These are phyloP conservation scores for Globisporangium emineosum DNA, from an alignment of 352 stramenopile species.

Conservation along the genomic window DNA sequence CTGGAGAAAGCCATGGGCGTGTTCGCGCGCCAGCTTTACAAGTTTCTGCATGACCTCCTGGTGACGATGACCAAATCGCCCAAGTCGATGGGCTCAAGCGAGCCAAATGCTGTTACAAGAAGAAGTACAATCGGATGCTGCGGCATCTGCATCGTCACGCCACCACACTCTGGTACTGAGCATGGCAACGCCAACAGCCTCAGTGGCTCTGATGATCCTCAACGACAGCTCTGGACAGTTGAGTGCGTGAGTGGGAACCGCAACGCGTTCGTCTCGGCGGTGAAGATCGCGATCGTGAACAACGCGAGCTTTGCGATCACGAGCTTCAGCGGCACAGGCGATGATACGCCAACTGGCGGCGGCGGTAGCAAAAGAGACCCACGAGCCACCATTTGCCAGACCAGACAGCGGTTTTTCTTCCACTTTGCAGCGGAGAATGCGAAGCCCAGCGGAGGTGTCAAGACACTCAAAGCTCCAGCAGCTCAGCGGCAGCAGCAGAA, in stretches of 20 bases:
- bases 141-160: conserved; percentile 25
- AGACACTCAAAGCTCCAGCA: background rate
- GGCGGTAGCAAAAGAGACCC: background rate
- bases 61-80: background rate
- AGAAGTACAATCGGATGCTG: conserved; percentile 8
- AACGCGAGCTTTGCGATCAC: conserved; percentile 27
- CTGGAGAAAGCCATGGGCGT: conserved; percentile 46
- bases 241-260: conserved; percentile 30
- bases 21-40: conserved; percentile 48
- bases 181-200: background rate
- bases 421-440: conserved; percentile 24
- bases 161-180: background rate
- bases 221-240: conserved; percentile 19
- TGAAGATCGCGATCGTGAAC: conserved; percentile 44
- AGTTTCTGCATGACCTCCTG: conserved; percentile 31
- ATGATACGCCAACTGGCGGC: background rate
- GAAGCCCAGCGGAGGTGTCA: no score
- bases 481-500: conserved; percentile 10
- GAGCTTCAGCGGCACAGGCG: conserved; percentile 12
- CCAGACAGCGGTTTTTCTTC: conserved; percentile 39
- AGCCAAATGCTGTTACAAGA: background rate
- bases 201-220: background rate
- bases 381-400: conserved; percentile 12
- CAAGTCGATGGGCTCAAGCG: background rate
- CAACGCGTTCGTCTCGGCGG: conserved; percentile 35